Evolutionary conservation across 768 basidiomycete genomes (phyloP).

Genomic region (Mycena chlorophos): DNA sequence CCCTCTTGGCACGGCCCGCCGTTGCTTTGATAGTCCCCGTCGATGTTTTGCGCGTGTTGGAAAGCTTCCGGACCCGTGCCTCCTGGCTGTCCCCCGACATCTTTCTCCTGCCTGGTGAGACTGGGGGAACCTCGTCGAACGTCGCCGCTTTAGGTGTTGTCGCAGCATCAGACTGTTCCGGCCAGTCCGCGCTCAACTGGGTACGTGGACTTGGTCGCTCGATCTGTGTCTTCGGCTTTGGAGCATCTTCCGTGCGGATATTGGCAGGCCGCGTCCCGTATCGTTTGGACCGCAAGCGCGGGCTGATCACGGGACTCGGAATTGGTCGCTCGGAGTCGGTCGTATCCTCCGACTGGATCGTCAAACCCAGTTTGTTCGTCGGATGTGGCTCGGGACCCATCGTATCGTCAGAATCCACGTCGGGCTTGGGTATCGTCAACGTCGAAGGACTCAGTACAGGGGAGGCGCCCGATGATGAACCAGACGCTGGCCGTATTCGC

Average conservation of each 20-base stretch:
- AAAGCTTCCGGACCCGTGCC: conserved; percentile 44
- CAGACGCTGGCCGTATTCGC: conserved; percentile 42
- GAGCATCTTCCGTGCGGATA: conserved; percentile 44
- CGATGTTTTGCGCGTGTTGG: conserved; percentile 50
- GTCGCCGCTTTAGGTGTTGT: conserved; percentile 58
- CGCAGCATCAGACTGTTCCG: conserved; percentile 48
- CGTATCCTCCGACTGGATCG: conserved; percentile 36
- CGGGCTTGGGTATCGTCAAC: conserved; percentile 20
- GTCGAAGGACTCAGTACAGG: conserved; percentile 40
- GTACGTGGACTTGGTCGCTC: conserved; percentile 47
- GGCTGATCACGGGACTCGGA: conserved; percentile 36
- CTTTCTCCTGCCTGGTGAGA: conserved; percentile 39
- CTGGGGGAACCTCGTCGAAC: conserved; percentile 42
- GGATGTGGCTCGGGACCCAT: conserved; percentile 5
- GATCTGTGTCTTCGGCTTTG: conserved; percentile 21
- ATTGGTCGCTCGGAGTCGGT: conserved; percentile 49
- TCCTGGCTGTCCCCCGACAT: conserved; percentile 39
- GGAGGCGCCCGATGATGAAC: conserved; percentile 42
- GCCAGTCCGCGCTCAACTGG: conserved; percentile 55
- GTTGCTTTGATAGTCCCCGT: conserved; percentile 41
- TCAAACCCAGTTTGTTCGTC: conserved; percentile 9
- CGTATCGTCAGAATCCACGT: background rate
- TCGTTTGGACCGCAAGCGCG: conserved; percentile 57
- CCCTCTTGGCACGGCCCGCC: conserved; percentile 32
- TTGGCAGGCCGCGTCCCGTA: conserved; percentile 46